These are phyloP conservation scores for Chromera velia DNA, from an alignment of 73 alveolate species.

Conservation along the genomic window DNA sequence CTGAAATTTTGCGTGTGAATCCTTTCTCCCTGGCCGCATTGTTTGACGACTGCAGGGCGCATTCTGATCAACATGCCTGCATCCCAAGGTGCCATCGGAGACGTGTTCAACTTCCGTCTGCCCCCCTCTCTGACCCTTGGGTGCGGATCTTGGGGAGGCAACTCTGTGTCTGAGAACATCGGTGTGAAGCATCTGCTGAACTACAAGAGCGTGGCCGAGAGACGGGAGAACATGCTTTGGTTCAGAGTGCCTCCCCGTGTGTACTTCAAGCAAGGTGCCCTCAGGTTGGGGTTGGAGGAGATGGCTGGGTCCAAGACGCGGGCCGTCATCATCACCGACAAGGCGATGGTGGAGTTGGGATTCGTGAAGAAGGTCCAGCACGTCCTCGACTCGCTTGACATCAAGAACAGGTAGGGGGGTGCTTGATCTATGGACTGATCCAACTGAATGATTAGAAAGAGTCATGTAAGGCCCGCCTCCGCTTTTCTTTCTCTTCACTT, in stretches of 20 bases:
- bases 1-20: too few species aligned
- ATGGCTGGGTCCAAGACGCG: not conserved
- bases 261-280: not conserved
- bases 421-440: too few species aligned
- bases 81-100: not conserved
- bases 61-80: not conserved
- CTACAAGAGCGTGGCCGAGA: not conserved
- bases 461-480: too few species aligned
- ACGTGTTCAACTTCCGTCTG: not conserved
- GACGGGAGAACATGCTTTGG: not conserved
- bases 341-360: not conserved
- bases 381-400: not conserved
- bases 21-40: too few species aligned
- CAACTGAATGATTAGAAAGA: too few species aligned
- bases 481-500: too few species aligned
- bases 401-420: too few species aligned
- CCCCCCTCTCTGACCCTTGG: not conserved
- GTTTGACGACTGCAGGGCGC: not conserved
- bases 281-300: not conserved
- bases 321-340: not conserved
- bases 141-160: not conserved
- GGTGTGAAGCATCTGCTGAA: not conserved
- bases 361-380: not conserved
- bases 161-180: not conserved
- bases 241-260: not conserved